phyloP scores from a whole-genome alignment of 139 green algal genomes.

The Chlorella sorokiniana region DNA sequence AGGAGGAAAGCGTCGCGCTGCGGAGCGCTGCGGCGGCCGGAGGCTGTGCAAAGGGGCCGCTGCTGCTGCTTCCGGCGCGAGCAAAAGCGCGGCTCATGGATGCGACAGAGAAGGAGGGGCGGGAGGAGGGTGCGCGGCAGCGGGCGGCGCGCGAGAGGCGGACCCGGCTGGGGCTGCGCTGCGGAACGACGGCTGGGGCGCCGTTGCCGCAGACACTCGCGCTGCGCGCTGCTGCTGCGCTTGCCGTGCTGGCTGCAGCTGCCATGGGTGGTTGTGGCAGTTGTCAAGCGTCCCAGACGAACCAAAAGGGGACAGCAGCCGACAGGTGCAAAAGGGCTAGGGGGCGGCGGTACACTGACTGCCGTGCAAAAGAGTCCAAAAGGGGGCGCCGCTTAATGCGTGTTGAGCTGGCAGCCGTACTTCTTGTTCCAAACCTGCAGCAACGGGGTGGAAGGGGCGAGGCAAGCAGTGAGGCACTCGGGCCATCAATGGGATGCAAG shows the following conservation, averaged over 20 bases:
- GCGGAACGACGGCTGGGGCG: neutral
- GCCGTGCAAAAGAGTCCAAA: slow-evolving; percentile 46
- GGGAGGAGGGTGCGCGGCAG: neutral
- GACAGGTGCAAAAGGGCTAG: slow-evolving; percentile 25
- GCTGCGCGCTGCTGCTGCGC: neutral
- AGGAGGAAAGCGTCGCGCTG: neutral
- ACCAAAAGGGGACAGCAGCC: neutral
- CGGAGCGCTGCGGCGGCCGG: neutral
- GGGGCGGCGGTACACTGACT: slow-evolving; percentile 7
- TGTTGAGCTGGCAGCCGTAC: slow-evolving; percentile 46
- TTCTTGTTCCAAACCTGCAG: slow-evolving; percentile 55
- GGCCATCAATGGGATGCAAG: neutral
- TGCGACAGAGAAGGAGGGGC: neutral
- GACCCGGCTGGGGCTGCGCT: neutral
- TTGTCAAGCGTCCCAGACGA: neutral
- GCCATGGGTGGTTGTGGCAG: neutral
- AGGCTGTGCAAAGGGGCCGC: neutral
- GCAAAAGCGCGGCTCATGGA: neutral
- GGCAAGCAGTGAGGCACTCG: too few species aligned
- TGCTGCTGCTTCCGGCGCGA: neutral
- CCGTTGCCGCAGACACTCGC: too few species aligned
- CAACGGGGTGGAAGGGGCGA: neutral
- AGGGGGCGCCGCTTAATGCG: slow-evolving; percentile 26
- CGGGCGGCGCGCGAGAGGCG: neutral
- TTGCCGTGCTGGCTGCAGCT: slow-evolving; percentile 5